These are phyloP conservation scores for Candida loeiensis DNA, from an alignment of 805 yeast species.

Conservation along the genomic window DNA sequence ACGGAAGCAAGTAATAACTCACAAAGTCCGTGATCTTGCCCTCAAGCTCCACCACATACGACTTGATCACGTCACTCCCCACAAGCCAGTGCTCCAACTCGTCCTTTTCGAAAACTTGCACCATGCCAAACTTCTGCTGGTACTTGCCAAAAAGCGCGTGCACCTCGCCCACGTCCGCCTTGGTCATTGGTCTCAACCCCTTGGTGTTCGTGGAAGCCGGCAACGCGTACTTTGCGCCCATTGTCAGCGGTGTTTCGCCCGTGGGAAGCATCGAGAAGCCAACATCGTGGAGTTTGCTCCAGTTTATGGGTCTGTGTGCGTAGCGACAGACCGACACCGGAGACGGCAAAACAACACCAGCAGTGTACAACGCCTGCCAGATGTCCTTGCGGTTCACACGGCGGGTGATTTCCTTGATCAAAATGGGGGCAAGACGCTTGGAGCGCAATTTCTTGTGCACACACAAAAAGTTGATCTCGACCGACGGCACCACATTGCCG, in stretches of 20 bases:
- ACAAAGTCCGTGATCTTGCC: slow-evolving; percentile 81
- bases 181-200: slow-evolving; percentile 58
- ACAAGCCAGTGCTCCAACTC: slow-evolving; percentile 83
- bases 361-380: slow-evolving; percentile 96
- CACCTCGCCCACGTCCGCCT: slow-evolving; percentile 63
- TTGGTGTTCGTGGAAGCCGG: slow-evolving; percentile 46
- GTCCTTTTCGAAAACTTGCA: slow-evolving; percentile 62
- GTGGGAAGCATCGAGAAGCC: slow-evolving; percentile 84
- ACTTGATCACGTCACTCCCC: slow-evolving; percentile 62
- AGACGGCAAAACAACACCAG: slow-evolving; percentile 87
- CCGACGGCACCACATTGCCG: slow-evolving; percentile 51
- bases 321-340: slow-evolving; percentile 87
- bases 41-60: slow-evolving; percentile 73
- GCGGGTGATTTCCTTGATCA: slow-evolving; percentile 91
- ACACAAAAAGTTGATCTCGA: slow-evolving; percentile 90
- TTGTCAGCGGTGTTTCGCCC: slow-evolving; percentile 59
- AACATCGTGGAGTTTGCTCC: slow-evolving; percentile 85
- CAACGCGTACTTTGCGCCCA: slow-evolving; percentile 59
- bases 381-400: slow-evolving; percentile 79
- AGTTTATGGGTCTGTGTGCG: slow-evolving; percentile 89
- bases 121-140: slow-evolving; percentile 67
- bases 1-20: slow-evolving; percentile 86
- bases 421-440: slow-evolving; percentile 91
- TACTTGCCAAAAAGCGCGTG: slow-evolving; percentile 55
- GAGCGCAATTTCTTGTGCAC: slow-evolving; percentile 90